Evolutionary conservation across 495 filamentous ascomycete species (phyloP).

Genomic region (Hypoxylon intermedium): DNA sequence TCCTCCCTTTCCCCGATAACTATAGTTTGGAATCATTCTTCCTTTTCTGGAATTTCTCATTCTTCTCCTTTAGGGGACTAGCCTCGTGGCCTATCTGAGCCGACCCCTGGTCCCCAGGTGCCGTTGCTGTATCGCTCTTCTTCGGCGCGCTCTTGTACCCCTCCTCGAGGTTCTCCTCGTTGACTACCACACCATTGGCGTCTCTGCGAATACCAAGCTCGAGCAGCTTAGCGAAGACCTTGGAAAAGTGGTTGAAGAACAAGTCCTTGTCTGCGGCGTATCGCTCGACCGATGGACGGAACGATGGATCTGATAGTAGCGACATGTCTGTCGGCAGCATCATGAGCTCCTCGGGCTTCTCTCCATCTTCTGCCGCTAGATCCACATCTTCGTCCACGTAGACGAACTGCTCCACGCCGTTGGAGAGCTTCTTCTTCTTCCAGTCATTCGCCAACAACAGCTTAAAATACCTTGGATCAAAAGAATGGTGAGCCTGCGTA

Average conservation of each 20-base stretch:
- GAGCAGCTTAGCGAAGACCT: slow-evolving; percentile 67
- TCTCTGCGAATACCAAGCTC: slow-evolving; percentile 67
- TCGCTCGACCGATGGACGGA: slow-evolving; percentile 60
- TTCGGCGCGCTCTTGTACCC: slow-evolving; percentile 66
- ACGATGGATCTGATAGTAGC: slow-evolving; percentile 45
- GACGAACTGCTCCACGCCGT: slow-evolving; percentile 64
- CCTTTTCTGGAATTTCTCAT: slow-evolving; percentile 34
- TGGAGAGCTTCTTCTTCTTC: slow-evolving; percentile 59
- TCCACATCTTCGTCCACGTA: slow-evolving; percentile 63
- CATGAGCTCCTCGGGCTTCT: slow-evolving; percentile 62
- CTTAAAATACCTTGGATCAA: slow-evolving; percentile 65
- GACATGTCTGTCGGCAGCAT: slow-evolving; percentile 58
- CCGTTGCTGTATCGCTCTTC: slow-evolving; percentile 59
- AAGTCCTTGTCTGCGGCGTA: slow-evolving; percentile 67
- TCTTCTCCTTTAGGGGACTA: slow-evolving; percentile 37
- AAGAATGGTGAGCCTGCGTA: too few species aligned
- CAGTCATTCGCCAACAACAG: slow-evolving; percentile 62
- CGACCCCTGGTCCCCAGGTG: slow-evolving; percentile 43
- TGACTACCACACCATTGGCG: slow-evolving; percentile 55
- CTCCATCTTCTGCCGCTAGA: slow-evolving; percentile 55
- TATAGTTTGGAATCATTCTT: slow-evolving; percentile 31
- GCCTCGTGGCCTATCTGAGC: slow-evolving; percentile 32
- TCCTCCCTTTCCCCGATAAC: too few species aligned
- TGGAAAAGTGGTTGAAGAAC: slow-evolving; percentile 67
- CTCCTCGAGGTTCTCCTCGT: slow-evolving; percentile 60